phyloP scores from a whole-genome alignment of 305 asterid genomes.

The Fraxinus velutina region DNA sequence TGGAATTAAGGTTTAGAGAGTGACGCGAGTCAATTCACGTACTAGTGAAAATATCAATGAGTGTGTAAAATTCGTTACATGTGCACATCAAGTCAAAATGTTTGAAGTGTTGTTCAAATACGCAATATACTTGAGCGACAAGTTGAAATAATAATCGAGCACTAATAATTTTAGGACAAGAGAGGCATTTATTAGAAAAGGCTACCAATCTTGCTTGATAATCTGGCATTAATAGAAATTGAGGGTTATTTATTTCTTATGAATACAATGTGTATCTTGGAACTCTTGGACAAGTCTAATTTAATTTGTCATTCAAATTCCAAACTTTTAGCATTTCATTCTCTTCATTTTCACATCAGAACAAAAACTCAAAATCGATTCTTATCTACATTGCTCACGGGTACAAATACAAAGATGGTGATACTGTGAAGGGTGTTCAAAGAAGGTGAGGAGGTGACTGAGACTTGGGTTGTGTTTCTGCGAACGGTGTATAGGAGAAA shows the following conservation, averaged over 20 bases:
- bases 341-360: no score
- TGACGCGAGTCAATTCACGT: not conserved
- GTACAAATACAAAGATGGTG: no score
- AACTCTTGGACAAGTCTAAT: not conserved
- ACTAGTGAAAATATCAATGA: not conserved
- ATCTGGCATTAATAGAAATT: not conserved
- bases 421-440: no score
- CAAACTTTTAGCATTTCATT: not conserved
- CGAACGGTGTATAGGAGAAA: no score
- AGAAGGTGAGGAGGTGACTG: no score
- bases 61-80: not conserved
- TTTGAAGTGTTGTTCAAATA: not conserved
- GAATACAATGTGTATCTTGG: not conserved
- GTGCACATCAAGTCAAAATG: not conserved
- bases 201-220: not conserved
- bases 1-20: not conserved
- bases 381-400: no score
- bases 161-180: not conserved
- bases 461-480: no score
- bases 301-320: not conserved
- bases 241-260: not conserved
- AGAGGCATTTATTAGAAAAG: not conserved
- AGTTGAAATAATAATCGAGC: not conserved
- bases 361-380: no score
- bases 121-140: not conserved